Evolutionary conservation across 2,329 filamentous ascomycete genomes (phyloP).

Genomic region (Sordariomycetes sp.): DNA sequence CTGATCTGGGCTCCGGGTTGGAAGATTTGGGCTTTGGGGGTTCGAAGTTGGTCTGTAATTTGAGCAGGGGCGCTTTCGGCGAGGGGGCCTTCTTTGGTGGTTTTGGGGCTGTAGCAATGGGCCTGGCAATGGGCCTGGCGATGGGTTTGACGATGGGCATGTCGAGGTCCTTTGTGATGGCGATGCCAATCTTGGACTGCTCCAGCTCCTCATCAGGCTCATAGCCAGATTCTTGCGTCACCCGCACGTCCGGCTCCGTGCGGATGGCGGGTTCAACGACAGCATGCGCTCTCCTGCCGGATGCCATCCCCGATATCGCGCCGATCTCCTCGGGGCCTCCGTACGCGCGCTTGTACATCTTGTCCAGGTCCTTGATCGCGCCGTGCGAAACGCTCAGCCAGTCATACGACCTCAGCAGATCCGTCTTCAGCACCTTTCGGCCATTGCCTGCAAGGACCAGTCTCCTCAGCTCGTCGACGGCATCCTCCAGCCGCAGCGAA

Average conservation of each 20-base stretch:
- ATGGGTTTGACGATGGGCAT: too few relatives aligned
- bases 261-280: background rate
- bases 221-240: background rate
- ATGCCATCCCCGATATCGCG: slow-evolving; percentile 33
- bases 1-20: background rate
- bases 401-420: slow-evolving; percentile 45
- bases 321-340: slow-evolving; percentile 35
- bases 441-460: slow-evolving; percentile 46
- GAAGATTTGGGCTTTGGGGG: background rate
- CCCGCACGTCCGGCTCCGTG: background rate
- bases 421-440: slow-evolving; percentile 35
- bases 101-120: slow-evolving; percentile 10
- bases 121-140: too few relatives aligned
- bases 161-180: too few relatives aligned
- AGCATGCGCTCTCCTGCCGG: background rate
- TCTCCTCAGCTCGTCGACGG: slow-evolving; percentile 53
- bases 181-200: background rate
- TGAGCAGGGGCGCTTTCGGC: slow-evolving; percentile 21
- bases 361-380: slow-evolving; percentile 43
- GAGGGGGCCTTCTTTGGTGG: slow-evolving; percentile 10
- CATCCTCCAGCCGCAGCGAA: slow-evolving; percentile 42
- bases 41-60: slow-evolving; percentile 33
- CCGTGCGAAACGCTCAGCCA: slow-evolving; percentile 43
- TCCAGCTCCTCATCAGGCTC: background rate
- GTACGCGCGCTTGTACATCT: slow-evolving; percentile 47